phyloP scores from a whole-genome alignment of 352 stramenopile genomes.

The Globisporangium ultimum region DNA sequence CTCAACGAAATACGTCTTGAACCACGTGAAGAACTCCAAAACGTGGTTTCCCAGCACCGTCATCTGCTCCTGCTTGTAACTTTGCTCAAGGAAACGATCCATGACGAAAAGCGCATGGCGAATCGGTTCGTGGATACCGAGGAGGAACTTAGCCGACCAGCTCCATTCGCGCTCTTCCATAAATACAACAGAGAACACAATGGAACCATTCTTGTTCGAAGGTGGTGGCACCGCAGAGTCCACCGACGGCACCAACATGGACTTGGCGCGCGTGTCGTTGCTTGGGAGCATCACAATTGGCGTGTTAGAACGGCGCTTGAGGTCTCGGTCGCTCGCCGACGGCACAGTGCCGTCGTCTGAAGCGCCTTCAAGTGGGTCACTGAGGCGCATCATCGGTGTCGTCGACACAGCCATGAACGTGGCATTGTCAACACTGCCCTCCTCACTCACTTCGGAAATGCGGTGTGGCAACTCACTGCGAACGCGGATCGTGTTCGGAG shows the following conservation, averaged over 20 bases:
- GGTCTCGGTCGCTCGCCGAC: conserved; percentile 15
- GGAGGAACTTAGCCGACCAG: conserved; percentile 68
- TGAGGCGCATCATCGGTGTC: conserved; percentile 3
- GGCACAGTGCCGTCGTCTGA: conserved; percentile 14
- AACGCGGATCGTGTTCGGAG: conserved; percentile 16
- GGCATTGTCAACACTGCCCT: conserved; percentile 32
- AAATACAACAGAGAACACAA: conserved; percentile 73
- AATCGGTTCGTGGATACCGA: conserved; percentile 74
- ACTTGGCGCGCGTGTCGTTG: conserved; percentile 9
- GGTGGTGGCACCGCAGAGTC: conserved; percentile 39
- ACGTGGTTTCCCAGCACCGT: conserved; percentile 39
- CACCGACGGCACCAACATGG: conserved; percentile 16
- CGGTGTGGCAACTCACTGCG: conserved; percentile 26
- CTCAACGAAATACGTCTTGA: conserved; percentile 73
- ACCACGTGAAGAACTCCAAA: conserved; percentile 71
- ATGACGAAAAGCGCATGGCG: conserved; percentile 82
- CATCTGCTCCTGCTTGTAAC: conserved; percentile 27
- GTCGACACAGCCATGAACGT: conserved; percentile 3
- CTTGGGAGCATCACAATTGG: conserved; percentile 26
- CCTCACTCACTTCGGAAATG: conserved; percentile 43
- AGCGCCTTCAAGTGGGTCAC: conserved; percentile 14
- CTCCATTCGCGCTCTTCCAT: conserved; percentile 50
- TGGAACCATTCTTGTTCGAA: conserved; percentile 40
- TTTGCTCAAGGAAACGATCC: conserved; percentile 74
- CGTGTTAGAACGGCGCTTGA: conserved; percentile 24